Evolutionary conservation across 176 grass and related monocot genomes (phyloP), one percentile per base, ranked within the genome.

Genomic region (Avena sativa): DNA sequence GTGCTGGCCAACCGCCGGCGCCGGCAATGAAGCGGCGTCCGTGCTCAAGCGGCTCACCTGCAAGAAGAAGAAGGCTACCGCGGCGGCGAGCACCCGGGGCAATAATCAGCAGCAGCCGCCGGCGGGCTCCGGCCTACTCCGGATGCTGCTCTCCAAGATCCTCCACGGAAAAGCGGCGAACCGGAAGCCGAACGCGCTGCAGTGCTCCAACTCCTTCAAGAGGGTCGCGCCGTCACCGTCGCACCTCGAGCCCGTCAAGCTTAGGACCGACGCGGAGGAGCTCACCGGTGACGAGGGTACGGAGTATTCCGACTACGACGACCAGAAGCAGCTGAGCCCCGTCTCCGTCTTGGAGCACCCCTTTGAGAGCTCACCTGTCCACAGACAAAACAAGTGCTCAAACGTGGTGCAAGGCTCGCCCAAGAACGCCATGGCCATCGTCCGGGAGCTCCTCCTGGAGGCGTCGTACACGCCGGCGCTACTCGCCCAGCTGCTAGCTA

Each of bases 281-380:
- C 20, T 5, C 25, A 14, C 0, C 9, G 14, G 19, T 8, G 74
- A 5, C 69, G 57, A 34, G 80, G 58, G 12, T 10, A 53, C n/a
- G 26, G 58, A 8, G 8, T 77, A 89, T 7, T 59, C 70, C 23
- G 88, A 77, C 32, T 72, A 21, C 38, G 89, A 89, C 70, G 87
- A 92, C 46, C 89, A 90, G 70, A 91, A 94, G 92, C 94, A 94
- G 87, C 78, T 89, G 32, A 99, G 94, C 84, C 94, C 97, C 1
- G 85, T 94, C 0, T 99, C 97, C 19, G 97, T 99, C 21, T 74
- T 96, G 30, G 97, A 98, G 43, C 81, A 96, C 51, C 88, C 91
- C 16, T 91, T 86, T 71, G 90, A 85, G 36, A 92, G 71, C 78
- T 92, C 89, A 17, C 91, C 83, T 9, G 83, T 66, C 6, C 87